These are phyloP conservation scores for Suillus americanus DNA, from an alignment of 768 basidiomycete species.

Conservation along the genomic window DNA sequence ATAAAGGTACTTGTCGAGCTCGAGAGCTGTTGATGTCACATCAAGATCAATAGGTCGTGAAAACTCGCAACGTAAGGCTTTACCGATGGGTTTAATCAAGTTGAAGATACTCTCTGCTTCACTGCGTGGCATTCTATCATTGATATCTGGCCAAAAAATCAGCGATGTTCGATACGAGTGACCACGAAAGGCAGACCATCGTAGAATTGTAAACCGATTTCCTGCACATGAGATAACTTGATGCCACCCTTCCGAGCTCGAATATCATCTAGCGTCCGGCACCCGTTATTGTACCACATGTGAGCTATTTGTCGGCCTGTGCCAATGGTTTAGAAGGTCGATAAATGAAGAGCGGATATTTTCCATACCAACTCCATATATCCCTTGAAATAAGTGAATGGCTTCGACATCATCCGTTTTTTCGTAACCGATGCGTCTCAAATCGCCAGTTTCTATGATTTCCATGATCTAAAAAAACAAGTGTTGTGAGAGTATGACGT, in stretches of 20 bases:
- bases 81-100: constrained; percentile 70
- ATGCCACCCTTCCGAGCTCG: constrained; percentile 58
- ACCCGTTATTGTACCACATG: constrained; percentile 75
- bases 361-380: constrained; percentile 82
- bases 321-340: background rate
- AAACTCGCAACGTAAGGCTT: constrained; percentile 10
- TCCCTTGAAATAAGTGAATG: constrained; percentile 64
- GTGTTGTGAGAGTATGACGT: background rate
- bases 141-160: constrained; percentile 58
- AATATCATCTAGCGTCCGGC: constrained; percentile 78
- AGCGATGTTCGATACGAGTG: background rate
- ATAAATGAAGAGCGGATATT: background rate
- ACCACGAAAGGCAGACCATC: constrained; percentile 46
- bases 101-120: constrained; percentile 78
- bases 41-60: background rate
- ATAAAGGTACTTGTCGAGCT: constrained; percentile 67
- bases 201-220: constrained; percentile 69
- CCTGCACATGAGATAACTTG: constrained; percentile 55
- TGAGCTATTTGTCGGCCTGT: constrained; percentile 65
- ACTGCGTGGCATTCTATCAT: constrained; percentile 77
- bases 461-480: constrained; percentile 66
- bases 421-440: constrained; percentile 68
- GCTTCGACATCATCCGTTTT: constrained; percentile 60
- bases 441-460: constrained; percentile 71
- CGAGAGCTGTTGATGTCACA: constrained; percentile 49